Conservation (phyloP, 305 asterid species). For the Fraxinus paxiana region DNA sequence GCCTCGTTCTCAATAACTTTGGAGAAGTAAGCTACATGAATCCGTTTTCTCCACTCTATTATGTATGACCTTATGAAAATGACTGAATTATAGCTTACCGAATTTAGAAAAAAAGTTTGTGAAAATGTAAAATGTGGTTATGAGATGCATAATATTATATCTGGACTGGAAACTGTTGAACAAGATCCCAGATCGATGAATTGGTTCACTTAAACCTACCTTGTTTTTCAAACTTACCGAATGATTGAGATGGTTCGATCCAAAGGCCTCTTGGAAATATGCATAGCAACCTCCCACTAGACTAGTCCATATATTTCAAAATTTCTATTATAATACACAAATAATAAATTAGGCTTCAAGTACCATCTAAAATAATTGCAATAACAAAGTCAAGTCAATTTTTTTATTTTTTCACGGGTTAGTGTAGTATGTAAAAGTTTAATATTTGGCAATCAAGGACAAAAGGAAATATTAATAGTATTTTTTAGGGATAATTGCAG, state of each 20-base stretch:
- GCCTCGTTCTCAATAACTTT: not conserved
- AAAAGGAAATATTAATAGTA: too few relatives aligned
- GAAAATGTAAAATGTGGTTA: not conserved
- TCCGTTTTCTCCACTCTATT: not conserved
- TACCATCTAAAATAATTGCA: too few relatives aligned
- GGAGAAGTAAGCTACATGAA: not conserved
- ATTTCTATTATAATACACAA: not conserved
- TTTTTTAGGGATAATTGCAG: too few relatives aligned
- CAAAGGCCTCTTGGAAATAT: not conserved
- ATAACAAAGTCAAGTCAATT: not conserved
- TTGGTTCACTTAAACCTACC: not conserved
- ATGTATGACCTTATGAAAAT: not conserved
- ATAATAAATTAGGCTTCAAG: not conserved
- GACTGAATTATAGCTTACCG: not conserved
- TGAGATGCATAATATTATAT: not conserved
- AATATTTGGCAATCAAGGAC: not conserved
- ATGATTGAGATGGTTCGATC: not conserved
- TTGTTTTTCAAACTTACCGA: not conserved
- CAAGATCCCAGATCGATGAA: not conserved
- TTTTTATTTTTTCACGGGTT: not conserved
- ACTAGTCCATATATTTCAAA: not conserved
- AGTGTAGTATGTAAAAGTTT: not conserved
- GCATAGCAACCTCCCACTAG: not conserved
- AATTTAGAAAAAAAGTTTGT: not conserved
- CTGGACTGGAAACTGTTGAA: not conserved